Base-by-base conservation (phyloP, 1,284 basidiomycete species). In the Pterulicium gracile region DNA sequence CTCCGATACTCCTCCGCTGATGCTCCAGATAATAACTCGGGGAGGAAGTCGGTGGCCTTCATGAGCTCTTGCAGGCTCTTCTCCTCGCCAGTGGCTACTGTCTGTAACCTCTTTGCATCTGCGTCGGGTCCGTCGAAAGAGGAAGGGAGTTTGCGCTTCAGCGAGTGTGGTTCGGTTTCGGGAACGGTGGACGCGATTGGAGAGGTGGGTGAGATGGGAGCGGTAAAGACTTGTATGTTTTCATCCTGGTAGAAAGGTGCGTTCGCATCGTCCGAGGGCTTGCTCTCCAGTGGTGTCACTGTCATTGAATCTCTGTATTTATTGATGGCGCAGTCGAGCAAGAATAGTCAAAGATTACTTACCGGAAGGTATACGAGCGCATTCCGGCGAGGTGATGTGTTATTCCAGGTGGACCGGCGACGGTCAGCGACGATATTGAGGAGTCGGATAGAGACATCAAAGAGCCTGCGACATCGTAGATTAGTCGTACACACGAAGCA, bases 371-470 rank as follows among this genome's bases (percentile, higher is more conserved):
- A 54, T 77, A 85, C 24, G 65, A 60, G 4, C 85, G 72, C 73
- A 80, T 80, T 1, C 85, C 76, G 12, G 87, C 85, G 32, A 94
- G 57, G 45, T 72, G 73, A 56, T 92, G 87, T 17, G 71, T 60
- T 17, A 86, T 61, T 19, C 87, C 88, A 4, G 71, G 71, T 1
- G 90, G 90, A 3, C 90, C 92, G 24, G 78, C 66, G 17, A 94
- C 58, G 21, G 75, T 64, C 24, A 94, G 48, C 35, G 70, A 65
- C 20, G 65, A 62, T 32, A 79, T 73, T 1, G 75, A 73, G 1
- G 75, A 73, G 61, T 94, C 91, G 3, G 88, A 86, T 50, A 87
- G 68, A 1, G 80, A 80, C 90, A 95, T 92, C 39, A 92, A 57
- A 14, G 90, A 61, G 1, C 90, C 90, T 86, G 55, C 40, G 40